Conservation (phyloP, 179 eudicot species). For the Pouteria campechiana region DNA sequence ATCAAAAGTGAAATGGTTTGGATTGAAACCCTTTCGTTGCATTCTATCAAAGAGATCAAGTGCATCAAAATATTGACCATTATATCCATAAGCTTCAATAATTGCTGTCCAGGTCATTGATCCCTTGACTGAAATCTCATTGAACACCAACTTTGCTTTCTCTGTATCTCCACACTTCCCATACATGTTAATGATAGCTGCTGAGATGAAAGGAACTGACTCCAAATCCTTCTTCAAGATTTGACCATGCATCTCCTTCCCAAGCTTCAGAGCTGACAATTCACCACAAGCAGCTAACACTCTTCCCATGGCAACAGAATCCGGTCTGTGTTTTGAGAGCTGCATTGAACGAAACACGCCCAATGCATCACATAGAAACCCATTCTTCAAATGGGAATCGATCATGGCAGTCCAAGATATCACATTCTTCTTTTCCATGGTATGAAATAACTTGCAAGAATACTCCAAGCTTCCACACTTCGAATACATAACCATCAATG, state of each 20-base stretch:
- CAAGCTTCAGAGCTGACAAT: conserved; percentile 35
- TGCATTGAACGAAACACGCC: conserved; percentile 69
- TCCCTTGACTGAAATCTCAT: conserved; percentile 36
- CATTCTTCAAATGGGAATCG: conserved; percentile 32
- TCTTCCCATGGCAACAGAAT: conserved; percentile 47
- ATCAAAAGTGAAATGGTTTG: conserved; percentile 38
- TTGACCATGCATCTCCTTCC: conserved; percentile 71
- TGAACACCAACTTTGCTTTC: conserved; percentile 47
- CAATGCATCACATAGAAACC: conserved; percentile 37
- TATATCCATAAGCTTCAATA: conserved; percentile 52
- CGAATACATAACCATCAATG: conserved; percentile 81
- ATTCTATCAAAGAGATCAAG: conserved; percentile 36
- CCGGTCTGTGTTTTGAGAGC: conserved; percentile 62
- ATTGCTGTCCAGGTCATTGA: conserved; percentile 51
- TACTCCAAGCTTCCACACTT: conserved; percentile 52
- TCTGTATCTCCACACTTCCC: conserved; percentile 44
- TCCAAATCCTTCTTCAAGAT: conserved; percentile 42
- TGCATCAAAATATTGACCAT: conserved; percentile 30
- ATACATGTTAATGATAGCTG: conserved; percentile 55
- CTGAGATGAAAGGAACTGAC: conserved; percentile 40
- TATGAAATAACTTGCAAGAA: conserved; percentile 35
- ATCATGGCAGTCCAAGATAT: conserved; percentile 82
- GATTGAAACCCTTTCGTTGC: conserved; percentile 31
- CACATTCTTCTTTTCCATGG: conserved; percentile 52
- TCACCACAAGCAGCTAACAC: conserved; percentile 37